phyloP scores from a whole-genome alignment of 2,329 filamentous ascomycete species.

The Phaeosphaeria sp. region DNA sequence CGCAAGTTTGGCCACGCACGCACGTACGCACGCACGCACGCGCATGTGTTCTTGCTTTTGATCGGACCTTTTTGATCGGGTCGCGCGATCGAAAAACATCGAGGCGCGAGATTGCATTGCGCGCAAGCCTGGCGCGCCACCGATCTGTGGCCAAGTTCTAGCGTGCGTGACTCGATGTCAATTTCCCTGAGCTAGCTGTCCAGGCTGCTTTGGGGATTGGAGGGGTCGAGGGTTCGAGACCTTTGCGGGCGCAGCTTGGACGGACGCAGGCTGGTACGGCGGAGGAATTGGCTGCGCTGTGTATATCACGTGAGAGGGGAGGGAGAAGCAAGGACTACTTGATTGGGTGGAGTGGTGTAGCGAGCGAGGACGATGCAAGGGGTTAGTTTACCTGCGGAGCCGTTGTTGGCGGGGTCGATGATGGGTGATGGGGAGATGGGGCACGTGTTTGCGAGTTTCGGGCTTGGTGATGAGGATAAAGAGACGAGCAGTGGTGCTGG shows the following conservation, averaged over 20 bases:
- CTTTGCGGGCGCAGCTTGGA: too few species aligned
- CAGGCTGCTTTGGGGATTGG: too few species aligned
- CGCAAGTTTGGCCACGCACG: background rate
- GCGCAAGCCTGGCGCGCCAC: too few species aligned
- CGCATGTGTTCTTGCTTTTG: background rate
- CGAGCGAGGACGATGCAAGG: background rate
- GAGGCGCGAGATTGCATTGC: background rate
- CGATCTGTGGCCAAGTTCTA: too few species aligned
- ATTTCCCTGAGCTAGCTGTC: too few species aligned
- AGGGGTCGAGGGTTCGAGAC: too few species aligned
- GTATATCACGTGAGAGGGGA: too few species aligned
- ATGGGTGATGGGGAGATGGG: constrained; percentile 27
- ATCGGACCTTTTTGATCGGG: background rate
- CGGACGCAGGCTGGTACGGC: too few species aligned
- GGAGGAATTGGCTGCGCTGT: too few species aligned
- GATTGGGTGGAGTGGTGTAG: background rate
- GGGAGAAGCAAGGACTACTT: too few species aligned
- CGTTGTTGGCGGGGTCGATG: constrained; percentile 24
- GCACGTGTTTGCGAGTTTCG: constrained; percentile 6
- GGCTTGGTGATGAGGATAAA: background rate
- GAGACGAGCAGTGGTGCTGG: background rate
- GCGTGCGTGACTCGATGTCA: too few species aligned
- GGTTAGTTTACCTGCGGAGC: constrained; percentile 9
- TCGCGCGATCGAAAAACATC: background rate
- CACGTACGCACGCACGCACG: too few species aligned